A percentile compares a stretch with the other conserved stretches of the same genome.
phyloP scores from a whole-genome alignment of 1,284 basidiomycete species.

The Ceraceosorus bombacis region DNA sequence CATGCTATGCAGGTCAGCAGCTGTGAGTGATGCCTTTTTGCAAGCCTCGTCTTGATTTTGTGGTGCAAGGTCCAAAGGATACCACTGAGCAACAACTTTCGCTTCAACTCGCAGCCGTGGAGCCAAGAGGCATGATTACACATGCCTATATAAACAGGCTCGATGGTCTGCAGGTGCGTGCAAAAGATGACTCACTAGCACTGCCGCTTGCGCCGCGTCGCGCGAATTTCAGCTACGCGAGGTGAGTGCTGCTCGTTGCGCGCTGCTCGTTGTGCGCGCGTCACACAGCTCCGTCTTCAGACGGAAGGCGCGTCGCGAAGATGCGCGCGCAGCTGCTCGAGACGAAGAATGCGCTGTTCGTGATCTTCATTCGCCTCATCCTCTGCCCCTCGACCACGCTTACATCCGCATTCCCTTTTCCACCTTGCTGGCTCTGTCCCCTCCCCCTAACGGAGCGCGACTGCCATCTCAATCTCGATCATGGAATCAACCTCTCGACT shows the following conservation, averaged over 20 bases:
- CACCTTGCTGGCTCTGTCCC: not conserved
- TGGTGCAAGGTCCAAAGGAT: no score
- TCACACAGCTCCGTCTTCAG: not conserved
- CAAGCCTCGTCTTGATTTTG: no score
- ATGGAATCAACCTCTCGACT: conserved; percentile 15
- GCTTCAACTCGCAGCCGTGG: no score
- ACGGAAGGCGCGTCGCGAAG: not conserved
- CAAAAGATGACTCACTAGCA: no score
- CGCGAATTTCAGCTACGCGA: not conserved
- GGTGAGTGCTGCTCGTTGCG: not conserved
- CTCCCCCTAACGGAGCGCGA: not conserved
- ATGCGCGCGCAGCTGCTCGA: not conserved
- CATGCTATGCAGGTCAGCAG: no score
- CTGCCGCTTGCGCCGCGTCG: no score
- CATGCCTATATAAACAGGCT: no score
- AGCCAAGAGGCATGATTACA: no score
- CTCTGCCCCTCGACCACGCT: not conserved
- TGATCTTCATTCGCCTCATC: not conserved
- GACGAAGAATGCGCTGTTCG: not conserved
- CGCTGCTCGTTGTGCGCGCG: not conserved
- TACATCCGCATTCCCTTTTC: no score
- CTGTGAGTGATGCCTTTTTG: no score
- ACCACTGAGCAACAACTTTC: no score
- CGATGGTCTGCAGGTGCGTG: no score
- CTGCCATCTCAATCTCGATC: not conserved